Base-by-base conservation (phyloP, 2,329 filamentous ascomycete species). In the Pestalotiopsis sp. region DNA sequence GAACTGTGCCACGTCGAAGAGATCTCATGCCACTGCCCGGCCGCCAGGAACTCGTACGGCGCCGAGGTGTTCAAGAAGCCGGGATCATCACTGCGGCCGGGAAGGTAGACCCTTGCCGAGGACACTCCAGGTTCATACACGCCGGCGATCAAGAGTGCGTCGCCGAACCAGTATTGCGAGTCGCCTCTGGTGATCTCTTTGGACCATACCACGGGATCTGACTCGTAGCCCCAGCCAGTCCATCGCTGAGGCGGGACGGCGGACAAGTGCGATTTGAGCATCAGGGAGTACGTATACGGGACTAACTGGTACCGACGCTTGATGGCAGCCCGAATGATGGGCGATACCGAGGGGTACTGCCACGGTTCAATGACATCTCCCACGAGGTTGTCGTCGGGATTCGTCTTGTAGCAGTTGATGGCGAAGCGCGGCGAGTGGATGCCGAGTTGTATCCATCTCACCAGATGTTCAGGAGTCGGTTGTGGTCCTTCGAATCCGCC, bases 381-480 rank as follows among this genome's bases (percentile, higher is more conserved):
- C 27, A 92, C 84, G 0, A 84, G 83, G 73, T 90, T 93, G 78
- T 93, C 89, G 0, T 86, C 81, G 0, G 87, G 85, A 0, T 86
- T 87, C 0, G 92, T 94, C 81, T 94, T 94, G 86, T 91, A 93
- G 78, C 91, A 94, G 78, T 94, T 94, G 81, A 93, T 93, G 12
- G 91, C 90, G 73, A 94, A 93, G 0, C 91, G 88, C 0, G 89
- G 86, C 1, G 90, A 91, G 79, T 93, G 87, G 69, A 90, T 87
- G 5, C 91, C 92, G 2, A 92, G 84, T 75, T 94, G 92, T 13
- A 93, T 84, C 92, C 92, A 94, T 38, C 91, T 88, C 2, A 93
- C 86, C 0, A 94, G 84, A 2, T 93, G 84, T 74, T 94, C 92
- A 0, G 91, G 90, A 0, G 86, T 86, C 0, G 92, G 92, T 74